Evolutionary conservation across 208 protist species (phyloP).

Genomic region (Leishmania gerbilli): DNA sequence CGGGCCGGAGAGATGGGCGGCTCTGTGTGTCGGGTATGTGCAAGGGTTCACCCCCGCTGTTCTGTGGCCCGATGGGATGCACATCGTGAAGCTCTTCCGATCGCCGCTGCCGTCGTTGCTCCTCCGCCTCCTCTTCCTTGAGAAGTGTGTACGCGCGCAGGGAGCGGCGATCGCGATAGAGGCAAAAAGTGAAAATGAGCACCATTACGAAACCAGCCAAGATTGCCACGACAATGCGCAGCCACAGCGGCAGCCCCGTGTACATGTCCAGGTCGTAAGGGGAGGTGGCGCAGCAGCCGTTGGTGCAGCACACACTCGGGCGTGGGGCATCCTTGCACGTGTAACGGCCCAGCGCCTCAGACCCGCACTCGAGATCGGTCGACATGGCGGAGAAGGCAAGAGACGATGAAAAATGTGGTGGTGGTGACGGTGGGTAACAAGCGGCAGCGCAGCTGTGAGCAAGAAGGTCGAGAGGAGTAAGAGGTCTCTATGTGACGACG

Average conservation of each 20-base stretch:
- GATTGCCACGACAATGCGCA: constrained; percentile 7
- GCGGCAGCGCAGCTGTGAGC: background rate
- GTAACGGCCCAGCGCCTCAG: constrained; percentile 11
- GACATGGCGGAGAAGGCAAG: background rate
- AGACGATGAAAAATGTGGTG: background rate
- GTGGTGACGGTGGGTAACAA: background rate
- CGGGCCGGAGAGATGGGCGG: background rate
- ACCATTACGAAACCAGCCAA: background rate
- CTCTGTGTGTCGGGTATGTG: background rate
- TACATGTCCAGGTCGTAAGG: background rate
- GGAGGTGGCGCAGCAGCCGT: constrained; percentile 23
- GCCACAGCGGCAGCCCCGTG: constrained; percentile 14
- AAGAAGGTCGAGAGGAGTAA: background rate
- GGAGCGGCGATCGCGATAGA: constrained; percentile 17
- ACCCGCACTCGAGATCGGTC: constrained; percentile 18
- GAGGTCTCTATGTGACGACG: background rate
- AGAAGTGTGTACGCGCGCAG: constrained; percentile 14
- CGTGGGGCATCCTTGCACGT: constrained; percentile 20
- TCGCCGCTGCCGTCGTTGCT: background rate
- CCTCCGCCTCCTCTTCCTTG: background rate
- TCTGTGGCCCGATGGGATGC: background rate
- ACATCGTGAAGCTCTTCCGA: background rate
- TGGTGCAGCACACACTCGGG: constrained; percentile 28
- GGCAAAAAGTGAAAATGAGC: background rate
- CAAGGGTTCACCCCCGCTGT: background rate